A percentile compares a stretch with the other conserved stretches of the same genome.
Conservation (phyloP, 192 early-diverging fungal genomes). For the Ramicandelaber brevisporus region DNA sequence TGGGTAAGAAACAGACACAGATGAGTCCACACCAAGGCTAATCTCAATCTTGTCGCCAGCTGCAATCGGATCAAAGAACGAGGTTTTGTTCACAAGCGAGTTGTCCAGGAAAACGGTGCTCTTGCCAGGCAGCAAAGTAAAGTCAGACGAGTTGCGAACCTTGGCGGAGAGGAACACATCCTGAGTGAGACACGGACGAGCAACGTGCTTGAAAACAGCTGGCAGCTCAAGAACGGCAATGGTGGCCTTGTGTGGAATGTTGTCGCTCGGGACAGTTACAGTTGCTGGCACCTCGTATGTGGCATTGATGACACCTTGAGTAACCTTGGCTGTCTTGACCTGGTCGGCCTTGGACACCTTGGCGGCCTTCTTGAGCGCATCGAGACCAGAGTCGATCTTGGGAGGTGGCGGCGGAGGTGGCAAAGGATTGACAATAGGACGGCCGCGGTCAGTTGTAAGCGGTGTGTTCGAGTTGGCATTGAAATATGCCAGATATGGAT, state of each 20-base stretch:
- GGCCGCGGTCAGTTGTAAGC: too few species aligned
- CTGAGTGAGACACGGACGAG: background rate
- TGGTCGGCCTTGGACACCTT: too few species aligned
- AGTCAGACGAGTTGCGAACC: slow-evolving; percentile 1
- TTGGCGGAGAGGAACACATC: slow-evolving; percentile 1
- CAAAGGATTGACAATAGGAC: background rate
- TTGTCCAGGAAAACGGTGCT: slow-evolving; percentile 1
- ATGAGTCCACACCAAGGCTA: slow-evolving; percentile 1
- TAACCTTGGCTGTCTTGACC: too few species aligned
- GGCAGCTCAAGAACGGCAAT: background rate
- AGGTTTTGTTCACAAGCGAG: background rate
- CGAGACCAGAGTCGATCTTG: too few species aligned
- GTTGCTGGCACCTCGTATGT: background rate
- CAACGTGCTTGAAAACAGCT: slow-evolving; percentile 1
- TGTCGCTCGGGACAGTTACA: slow-evolving; percentile 1
- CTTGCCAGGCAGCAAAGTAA: slow-evolving; percentile 1
- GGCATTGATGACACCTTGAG: background rate
- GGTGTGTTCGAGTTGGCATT: too few species aligned
- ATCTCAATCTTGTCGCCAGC: background rate
- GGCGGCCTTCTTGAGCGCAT: too few species aligned
- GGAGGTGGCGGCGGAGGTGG: background rate
- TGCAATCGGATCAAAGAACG: background rate
- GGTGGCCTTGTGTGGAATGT: background rate
- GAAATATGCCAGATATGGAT: too few species aligned
- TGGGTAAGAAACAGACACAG: background rate